Evolutionary conservation across 208 protist species (phyloP).

Genomic region (Leishmania gerbilli): DNA sequence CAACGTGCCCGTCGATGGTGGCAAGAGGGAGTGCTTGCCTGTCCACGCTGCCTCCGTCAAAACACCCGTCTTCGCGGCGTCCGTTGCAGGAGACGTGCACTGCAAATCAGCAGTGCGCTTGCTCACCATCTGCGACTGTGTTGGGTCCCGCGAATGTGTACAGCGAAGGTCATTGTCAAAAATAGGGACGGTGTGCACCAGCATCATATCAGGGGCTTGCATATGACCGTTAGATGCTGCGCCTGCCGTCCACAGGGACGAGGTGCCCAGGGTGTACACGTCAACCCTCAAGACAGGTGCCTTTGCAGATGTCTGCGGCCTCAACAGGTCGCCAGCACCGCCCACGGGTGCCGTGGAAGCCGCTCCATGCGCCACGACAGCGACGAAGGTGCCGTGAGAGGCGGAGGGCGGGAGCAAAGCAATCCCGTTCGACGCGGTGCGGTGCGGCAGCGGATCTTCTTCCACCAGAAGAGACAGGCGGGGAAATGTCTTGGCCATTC

Average conservation of each 20-base stretch:
- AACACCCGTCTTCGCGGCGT: neutral
- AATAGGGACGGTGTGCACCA: constrained; percentile 17
- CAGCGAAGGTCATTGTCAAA: constrained; percentile 1
- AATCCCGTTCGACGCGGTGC: constrained; percentile 5
- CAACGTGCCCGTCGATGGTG: neutral
- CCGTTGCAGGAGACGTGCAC: neutral
- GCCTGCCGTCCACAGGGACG: neutral
- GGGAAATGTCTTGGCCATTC: constrained; percentile 9
- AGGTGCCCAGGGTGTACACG: neutral
- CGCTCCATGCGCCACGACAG: neutral
- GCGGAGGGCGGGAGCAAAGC: constrained; percentile 13
- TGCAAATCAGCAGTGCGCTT: neutral
- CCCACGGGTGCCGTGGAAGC: neutral
- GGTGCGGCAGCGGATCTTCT: constrained; percentile 2
- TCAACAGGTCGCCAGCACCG: neutral
- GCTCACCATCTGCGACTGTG: neutral
- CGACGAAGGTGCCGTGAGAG: constrained; percentile 6
- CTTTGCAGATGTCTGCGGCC: neutral
- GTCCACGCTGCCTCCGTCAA: neutral
- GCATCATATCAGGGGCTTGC: constrained; percentile 31
- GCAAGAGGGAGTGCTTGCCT: neutral
- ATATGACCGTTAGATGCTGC: neutral
- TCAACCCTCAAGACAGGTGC: neutral
- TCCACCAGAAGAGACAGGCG: constrained; percentile 19
- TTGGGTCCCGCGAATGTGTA: neutral